These are phyloP conservation scores for Macadamia tetraphylla DNA, from an alignment of 164 flowering plant genomes.

Conservation along the genomic window DNA sequence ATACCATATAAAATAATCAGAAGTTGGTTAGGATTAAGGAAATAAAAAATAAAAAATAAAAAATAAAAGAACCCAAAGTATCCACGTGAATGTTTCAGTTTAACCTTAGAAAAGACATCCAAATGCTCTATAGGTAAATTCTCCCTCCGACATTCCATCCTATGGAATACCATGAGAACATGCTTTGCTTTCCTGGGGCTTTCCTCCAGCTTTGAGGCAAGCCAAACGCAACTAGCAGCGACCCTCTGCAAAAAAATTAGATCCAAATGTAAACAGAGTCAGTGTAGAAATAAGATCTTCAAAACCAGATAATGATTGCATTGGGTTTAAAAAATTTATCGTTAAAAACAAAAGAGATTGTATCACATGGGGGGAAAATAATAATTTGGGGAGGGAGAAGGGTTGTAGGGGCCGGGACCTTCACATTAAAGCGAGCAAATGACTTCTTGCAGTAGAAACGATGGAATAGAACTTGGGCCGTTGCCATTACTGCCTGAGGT, in stretches of 20 bases:
- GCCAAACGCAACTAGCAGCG: slow-evolving; percentile 96
- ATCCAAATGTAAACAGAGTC: neutral
- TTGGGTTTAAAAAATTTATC: neutral
- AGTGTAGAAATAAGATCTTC: too few species aligned
- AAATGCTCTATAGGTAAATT: slow-evolving; percentile 64
- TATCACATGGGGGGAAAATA: neutral
- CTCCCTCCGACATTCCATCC: slow-evolving; percentile 96
- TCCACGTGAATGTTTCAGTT: neutral
- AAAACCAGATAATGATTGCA: too few species aligned
- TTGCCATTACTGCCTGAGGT: slow-evolving; percentile 98
- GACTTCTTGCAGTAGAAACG: slow-evolving; percentile 98
- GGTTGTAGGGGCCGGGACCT: slow-evolving; percentile 36
- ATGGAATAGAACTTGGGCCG: slow-evolving; percentile 91
- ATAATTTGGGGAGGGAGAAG: neutral
- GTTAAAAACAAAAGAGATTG: neutral
- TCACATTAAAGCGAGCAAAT: slow-evolving; percentile 80
- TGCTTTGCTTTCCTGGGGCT: slow-evolving; percentile 82
- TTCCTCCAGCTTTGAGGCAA: slow-evolving; percentile 94
- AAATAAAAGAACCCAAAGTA: too few species aligned
- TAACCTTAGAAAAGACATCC: slow-evolving; percentile 65
- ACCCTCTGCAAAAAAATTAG: slow-evolving; percentile 55
- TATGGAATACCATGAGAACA: slow-evolving; percentile 76
- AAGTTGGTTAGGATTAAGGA: too few species aligned
- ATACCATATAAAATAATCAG: too few species aligned
- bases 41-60: too few species aligned